These are phyloP conservation scores for Backusella circina DNA, from an alignment of 192 early-diverging fungal genomes.

Conservation along the genomic window DNA sequence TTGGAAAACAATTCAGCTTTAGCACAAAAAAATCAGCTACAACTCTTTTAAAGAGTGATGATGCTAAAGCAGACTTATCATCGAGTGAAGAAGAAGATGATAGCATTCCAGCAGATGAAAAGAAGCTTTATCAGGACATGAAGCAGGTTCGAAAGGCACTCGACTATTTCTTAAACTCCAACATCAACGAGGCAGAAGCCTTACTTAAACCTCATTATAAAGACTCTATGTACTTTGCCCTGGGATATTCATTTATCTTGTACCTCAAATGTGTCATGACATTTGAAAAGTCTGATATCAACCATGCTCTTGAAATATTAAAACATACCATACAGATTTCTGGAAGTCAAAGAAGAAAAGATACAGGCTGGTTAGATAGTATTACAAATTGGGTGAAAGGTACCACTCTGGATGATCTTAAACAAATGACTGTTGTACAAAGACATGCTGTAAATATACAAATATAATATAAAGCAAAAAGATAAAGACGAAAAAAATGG, in stretches of 20 bases:
- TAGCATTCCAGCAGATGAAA: background rate
- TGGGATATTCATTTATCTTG: constrained; percentile 67
- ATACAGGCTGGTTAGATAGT: constrained; percentile 46
- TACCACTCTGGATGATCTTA: constrained; percentile 43
- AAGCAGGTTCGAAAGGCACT: constrained; percentile 54
- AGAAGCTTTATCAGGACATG: constrained; percentile 18
- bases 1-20: background rate
- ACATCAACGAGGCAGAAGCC: constrained; percentile 66
- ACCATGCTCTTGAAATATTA: constrained; percentile 54
- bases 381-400: constrained; percentile 42
- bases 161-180: constrained; percentile 73
- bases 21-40: background rate
- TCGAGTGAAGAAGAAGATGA: background rate
- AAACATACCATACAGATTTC: constrained; percentile 63
- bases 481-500: background rate
- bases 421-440: constrained; percentile 53
- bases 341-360: constrained; percentile 55
- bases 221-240: constrained; percentile 64
- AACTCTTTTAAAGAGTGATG: background rate
- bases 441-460: constrained; percentile 51
- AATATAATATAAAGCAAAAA: constrained; percentile 13
- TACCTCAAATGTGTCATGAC: constrained; percentile 75
- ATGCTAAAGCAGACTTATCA: background rate
- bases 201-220: constrained; percentile 38
- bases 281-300: constrained; percentile 71